These are phyloP conservation scores for Typha latifolia DNA, from an alignment of 176 grass and related monocot genomes.

Conservation along the genomic window DNA sequence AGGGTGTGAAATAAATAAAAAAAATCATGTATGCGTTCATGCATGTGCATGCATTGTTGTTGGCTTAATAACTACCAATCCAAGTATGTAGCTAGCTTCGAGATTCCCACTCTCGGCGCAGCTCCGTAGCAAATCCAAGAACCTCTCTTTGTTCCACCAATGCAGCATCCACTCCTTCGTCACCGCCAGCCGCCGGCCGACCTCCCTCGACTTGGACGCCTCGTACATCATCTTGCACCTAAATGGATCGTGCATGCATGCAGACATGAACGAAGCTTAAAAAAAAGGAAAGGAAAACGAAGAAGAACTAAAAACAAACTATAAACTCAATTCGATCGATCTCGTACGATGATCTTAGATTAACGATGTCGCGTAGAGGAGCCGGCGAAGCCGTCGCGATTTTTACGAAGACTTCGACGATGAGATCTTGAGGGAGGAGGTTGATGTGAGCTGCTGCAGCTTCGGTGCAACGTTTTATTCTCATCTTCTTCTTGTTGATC, in stretches of 20 bases:
- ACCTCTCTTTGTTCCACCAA: conserved; percentile 39
- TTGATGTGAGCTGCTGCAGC: too few relatives aligned
- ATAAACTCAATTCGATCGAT: too few relatives aligned
- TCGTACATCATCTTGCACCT: conserved; percentile 35
- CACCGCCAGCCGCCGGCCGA: conserved; percentile 30
- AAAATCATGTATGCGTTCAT: too few relatives aligned
- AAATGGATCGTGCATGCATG: background rate
- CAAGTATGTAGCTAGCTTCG: conserved; percentile 32
- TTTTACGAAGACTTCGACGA: conserved; percentile 20
- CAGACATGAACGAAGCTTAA: background rate
- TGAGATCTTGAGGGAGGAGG: conserved; percentile 24
- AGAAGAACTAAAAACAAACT: too few relatives aligned
- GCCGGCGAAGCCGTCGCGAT: conserved; percentile 13
- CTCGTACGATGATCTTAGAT: conserved; percentile 31
- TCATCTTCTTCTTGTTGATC: too few relatives aligned
- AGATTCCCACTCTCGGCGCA: conserved; percentile 33
- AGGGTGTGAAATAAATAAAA: too few relatives aligned
- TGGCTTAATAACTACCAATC: too few relatives aligned
- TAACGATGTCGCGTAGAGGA: conserved; percentile 24
- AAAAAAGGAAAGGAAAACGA: background rate
- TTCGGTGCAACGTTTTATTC: too few relatives aligned
- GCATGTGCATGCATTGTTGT: too few relatives aligned
- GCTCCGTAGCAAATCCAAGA: conserved; percentile 21
- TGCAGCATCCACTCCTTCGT: conserved; percentile 30
- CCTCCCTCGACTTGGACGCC: conserved; percentile 16